Evolutionary conservation across 2,329 filamentous ascomycete species (phyloP), one percentile per base, ranked within the genome.

Genomic region (Colletotrichum somersetense): DNA sequence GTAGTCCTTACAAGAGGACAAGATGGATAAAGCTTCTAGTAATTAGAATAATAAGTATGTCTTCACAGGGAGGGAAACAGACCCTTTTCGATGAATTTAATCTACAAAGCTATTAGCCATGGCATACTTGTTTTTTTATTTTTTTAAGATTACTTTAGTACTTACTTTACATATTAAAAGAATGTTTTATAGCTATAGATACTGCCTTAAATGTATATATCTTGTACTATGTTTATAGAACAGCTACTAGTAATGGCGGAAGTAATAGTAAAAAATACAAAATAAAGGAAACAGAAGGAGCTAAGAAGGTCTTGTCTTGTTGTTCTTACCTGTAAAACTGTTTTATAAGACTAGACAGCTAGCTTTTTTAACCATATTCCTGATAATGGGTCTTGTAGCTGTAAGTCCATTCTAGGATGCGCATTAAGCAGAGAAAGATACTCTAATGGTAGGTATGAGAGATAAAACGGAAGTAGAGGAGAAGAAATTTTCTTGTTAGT

Each of bases 201-300:
- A 0, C 11, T 14, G 3, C 5, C 18, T 6, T 44, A 8, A 3
- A 4, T 44, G 1, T 16, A 42, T 5, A 16, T 1, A 1, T 18
- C 2, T 5, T 42, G 6, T 16, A 42, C 4, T 30, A 30, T 30
- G 3, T 30, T 16, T 6, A 6, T 18, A 42, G 14, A 42, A 14
- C 11, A 14, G 11, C 12, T 18, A 18, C 42, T 44, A 8, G 44
- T 46, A 1, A 4, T n/a, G 11, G 7, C 4, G 10, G 44, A n/a
- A 4, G 7, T 3, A 10, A 7, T 1, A 18, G 44, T 18, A 11
- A 46, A 10, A 10, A 26, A 3, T 26, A 26, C 3, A 26, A 26
- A 26, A 26, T 26, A 3, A 26, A 26, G 26, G 26, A 26, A 46
- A 46, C 0, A 10, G 44, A 46, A 46, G 18, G 44, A 46, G 44